Evolutionary conservation across 2,329 filamentous ascomycete species (phyloP).

Genomic region (Phyllosticta paracitricarpa): DNA sequence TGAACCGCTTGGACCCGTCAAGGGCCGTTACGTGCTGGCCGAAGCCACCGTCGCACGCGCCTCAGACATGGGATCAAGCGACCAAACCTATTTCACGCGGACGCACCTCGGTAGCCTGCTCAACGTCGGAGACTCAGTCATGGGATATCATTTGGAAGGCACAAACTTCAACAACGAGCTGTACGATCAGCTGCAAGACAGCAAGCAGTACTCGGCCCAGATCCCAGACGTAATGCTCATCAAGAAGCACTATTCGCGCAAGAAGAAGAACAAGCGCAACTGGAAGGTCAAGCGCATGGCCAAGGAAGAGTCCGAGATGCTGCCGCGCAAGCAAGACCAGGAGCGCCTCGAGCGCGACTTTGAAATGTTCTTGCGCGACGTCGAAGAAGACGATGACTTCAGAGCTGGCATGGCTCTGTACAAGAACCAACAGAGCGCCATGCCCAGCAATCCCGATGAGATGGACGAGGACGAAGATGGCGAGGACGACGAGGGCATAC

Average conservation of each 20-base stretch:
- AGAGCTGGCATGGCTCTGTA: slow-evolving; percentile 77
- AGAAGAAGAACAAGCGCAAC: slow-evolving; percentile 67
- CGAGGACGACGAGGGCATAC: slow-evolving; percentile 43
- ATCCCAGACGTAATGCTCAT: slow-evolving; percentile 91
- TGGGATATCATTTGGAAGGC: slow-evolving; percentile 87
- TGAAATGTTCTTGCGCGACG: slow-evolving; percentile 92
- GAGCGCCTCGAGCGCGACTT: slow-evolving; percentile 86
- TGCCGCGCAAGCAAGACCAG: slow-evolving; percentile 79
- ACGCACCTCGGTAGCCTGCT: slow-evolving; percentile 83
- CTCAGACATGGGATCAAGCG: slow-evolving; percentile 75
- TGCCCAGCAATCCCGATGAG: slow-evolving; percentile 57
- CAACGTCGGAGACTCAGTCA: slow-evolving; percentile 79
- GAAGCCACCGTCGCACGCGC: slow-evolving; percentile 84
- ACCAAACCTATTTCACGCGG: slow-evolving; percentile 77
- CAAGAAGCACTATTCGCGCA: slow-evolving; percentile 90
- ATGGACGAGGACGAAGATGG: slow-evolving; percentile 48
- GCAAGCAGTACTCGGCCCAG: slow-evolving; percentile 61
- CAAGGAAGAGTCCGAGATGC: slow-evolving; percentile 77
- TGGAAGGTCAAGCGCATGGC: slow-evolving; percentile 95
- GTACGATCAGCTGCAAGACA: slow-evolving; percentile 72
- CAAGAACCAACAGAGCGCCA: slow-evolving; percentile 52
- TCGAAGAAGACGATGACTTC: slow-evolving; percentile 89
- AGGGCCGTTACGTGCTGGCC: slow-evolving; percentile 73
- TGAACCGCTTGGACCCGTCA: slow-evolving; percentile 63
- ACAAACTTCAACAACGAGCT: slow-evolving; percentile 88